Conservation (phyloP, 78 protist species). For the Monosiga brevicollis region DNA sequence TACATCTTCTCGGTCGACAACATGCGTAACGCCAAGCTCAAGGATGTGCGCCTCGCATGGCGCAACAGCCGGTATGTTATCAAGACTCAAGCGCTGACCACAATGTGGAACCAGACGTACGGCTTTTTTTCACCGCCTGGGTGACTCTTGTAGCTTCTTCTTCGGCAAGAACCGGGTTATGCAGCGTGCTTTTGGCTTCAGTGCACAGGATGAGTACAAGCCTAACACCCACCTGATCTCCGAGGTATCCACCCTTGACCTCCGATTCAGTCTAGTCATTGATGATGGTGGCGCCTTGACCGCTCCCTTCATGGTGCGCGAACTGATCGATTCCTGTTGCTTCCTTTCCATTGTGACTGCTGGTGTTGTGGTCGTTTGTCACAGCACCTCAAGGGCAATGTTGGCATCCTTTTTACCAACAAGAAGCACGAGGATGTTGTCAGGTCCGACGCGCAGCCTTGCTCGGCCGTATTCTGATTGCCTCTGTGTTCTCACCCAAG, state of each 20-base stretch:
- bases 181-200: constrained; percentile 64
- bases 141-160: constrained; percentile 44
- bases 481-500: neutral
- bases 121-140: neutral
- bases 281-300: too few relatives aligned
- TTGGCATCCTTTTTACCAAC: constrained; percentile 79
- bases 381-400: constrained; percentile 39
- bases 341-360: neutral
- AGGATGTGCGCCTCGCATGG: constrained; percentile 44
- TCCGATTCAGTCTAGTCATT: too few relatives aligned
- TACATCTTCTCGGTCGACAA: constrained; percentile 48
- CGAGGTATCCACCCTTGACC: too few relatives aligned
- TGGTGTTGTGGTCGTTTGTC: neutral
- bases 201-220: constrained; percentile 33
- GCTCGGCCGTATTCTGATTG: neutral
- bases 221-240: constrained; percentile 38
- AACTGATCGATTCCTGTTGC: too few relatives aligned
- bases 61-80: neutral
- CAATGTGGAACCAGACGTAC: too few relatives aligned
- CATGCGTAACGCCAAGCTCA: constrained; percentile 58
- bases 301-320: too few relatives aligned
- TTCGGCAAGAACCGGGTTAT: constrained; percentile 80
- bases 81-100: too few relatives aligned
- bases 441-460: neutral
- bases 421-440: constrained; percentile 22